A percentile compares a stretch with the other conserved stretches of the same genome.
These are phyloP conservation scores for Podila minutissima DNA, from an alignment of 192 early-diverging fungal genomes.

Conservation along the genomic window DNA sequence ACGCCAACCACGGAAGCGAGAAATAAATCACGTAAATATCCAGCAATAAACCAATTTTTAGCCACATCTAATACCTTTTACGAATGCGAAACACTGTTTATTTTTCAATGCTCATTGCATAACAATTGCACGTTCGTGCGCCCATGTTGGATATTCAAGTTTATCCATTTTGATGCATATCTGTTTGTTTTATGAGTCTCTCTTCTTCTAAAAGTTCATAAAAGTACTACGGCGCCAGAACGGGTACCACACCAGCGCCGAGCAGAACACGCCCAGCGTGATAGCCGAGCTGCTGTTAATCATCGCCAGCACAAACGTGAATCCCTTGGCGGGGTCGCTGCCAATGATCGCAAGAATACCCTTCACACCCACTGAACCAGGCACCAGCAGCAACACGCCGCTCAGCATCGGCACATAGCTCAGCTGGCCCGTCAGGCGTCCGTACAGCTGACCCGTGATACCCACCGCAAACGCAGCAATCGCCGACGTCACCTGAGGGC, in stretches of 20 bases:
- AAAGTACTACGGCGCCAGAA: slow-evolving; percentile 51
- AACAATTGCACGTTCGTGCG: background rate
- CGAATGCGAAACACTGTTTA: too few relatives aligned
- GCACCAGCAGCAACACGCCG: slow-evolving; percentile 52
- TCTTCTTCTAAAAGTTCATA: slow-evolving; percentile 44
- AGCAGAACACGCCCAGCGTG: slow-evolving; percentile 51
- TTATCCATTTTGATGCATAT: background rate
- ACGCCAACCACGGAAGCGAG: too few relatives aligned
- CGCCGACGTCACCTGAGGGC: slow-evolving; percentile 29
- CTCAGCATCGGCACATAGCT: slow-evolving; percentile 55
- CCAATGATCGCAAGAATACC: slow-evolving; percentile 45
- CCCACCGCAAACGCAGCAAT: slow-evolving; percentile 50
- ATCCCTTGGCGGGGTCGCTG: slow-evolving; percentile 37
- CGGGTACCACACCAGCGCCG: slow-evolving; percentile 47
- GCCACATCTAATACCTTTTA: too few relatives aligned
- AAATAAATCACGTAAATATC: too few relatives aligned
- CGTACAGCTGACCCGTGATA: slow-evolving; percentile 50
- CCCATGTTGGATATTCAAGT: background rate
- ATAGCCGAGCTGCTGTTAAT: slow-evolving; percentile 48
- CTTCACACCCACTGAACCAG: slow-evolving; percentile 53
- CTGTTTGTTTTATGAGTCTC: background rate
- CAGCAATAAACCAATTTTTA: too few relatives aligned
- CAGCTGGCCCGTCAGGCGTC: slow-evolving; percentile 42
- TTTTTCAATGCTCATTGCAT: too few relatives aligned
- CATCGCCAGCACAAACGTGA: slow-evolving; percentile 52